Evolutionary conservation across 805 yeast species (phyloP).

Genomic region (Zygosaccharomyces rouxii): DNA sequence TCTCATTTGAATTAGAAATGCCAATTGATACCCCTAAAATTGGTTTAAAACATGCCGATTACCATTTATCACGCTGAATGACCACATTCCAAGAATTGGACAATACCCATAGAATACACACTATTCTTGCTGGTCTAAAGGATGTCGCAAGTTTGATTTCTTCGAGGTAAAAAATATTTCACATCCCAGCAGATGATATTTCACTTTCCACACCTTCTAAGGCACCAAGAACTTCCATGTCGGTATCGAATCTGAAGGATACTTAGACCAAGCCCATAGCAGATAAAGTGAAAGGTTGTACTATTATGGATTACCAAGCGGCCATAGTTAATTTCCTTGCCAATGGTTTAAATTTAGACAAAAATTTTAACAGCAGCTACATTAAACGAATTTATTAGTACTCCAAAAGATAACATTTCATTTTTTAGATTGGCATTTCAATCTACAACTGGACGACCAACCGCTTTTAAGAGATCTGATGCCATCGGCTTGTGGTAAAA

Average conservation of each 20-base stretch:
- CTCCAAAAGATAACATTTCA: constrained; percentile 31
- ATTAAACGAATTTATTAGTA: constrained; percentile 44
- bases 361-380: constrained; percentile 42
- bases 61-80: constrained; percentile 67
- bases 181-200: too few relatives aligned
- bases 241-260: too few relatives aligned
- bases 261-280: too few relatives aligned
- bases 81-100: constrained; percentile 68
- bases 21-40: constrained; percentile 48
- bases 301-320: too few relatives aligned
- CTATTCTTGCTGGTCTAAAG: constrained; percentile 74
- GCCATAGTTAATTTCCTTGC: constrained; percentile 61
- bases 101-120: constrained; percentile 56
- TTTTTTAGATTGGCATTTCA: constrained; percentile 25
- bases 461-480: constrained; percentile 29
- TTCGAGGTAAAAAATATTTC: constrained; percentile 64
- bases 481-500: constrained; percentile 20
- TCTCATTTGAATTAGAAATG: constrained; percentile 64
- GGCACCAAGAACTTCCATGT: too few relatives aligned
- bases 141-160: constrained; percentile 76
- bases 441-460: constrained; percentile 38
- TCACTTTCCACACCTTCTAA: too few relatives aligned
- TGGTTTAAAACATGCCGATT: constrained; percentile 35
- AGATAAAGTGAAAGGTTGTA: too few relatives aligned
- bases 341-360: constrained; percentile 47